Percentiles rank a stretch among this genome's conserved stretches.
Evolutionary conservation across 345 rosid genomes (phyloP).

Genomic region (Bruguiera parviflora): DNA sequence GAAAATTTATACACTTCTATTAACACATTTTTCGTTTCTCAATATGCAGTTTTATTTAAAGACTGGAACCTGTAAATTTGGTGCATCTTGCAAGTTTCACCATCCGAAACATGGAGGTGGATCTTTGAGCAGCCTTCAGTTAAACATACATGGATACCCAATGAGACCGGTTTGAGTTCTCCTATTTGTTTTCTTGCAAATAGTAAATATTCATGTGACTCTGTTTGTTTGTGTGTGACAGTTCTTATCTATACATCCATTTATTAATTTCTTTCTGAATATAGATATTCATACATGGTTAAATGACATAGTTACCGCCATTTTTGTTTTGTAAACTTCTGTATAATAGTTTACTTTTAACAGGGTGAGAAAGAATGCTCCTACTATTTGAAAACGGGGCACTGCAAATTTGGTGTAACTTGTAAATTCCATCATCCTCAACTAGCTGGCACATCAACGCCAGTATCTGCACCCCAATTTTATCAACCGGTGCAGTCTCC

Average conservation of each 20-base stretch:
- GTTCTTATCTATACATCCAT: not conserved
- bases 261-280: not conserved
- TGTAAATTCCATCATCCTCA: constrained; percentile 34
- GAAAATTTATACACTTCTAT: not conserved
- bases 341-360: not conserved
- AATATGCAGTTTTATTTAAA: constrained; percentile 25
- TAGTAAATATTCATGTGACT: not conserved
- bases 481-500: constrained; percentile 31
- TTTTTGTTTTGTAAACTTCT: not conserved
- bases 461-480: constrained; percentile 32
- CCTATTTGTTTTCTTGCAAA: not conserved
- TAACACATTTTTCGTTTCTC: not conserved
- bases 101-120: constrained; percentile 27
- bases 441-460: constrained; percentile 18
- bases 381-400: constrained; percentile 33
- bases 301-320: not conserved
- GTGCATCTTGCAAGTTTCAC: constrained; percentile 32
- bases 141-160: constrained; percentile 26
- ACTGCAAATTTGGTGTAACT: constrained; percentile 28
- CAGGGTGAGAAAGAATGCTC: constrained; percentile 32
- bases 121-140: constrained; percentile 24
- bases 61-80: constrained; percentile 33
- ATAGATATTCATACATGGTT: not conserved
- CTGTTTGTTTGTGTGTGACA: not conserved
- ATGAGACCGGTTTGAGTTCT: constrained; percentile 21